Evolutionary conservation across 2,329 filamentous ascomycete genomes (phyloP).

Genomic region (Alternaria brassicae): DNA sequence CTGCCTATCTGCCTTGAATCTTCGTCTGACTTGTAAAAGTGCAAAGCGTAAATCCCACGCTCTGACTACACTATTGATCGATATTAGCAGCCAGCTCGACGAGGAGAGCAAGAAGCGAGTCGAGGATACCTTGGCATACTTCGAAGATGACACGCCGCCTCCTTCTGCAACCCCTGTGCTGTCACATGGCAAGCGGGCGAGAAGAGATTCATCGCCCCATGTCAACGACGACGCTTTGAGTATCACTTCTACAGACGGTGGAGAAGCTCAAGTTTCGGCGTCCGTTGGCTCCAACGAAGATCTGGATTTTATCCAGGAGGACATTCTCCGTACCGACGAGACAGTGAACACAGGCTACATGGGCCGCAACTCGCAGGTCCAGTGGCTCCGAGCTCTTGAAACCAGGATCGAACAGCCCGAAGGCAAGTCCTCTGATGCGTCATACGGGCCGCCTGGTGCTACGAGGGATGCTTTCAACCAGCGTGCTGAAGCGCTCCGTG

Average conservation of each 20-base stretch:
- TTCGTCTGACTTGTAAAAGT: constrained; percentile 10
- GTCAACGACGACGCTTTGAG: constrained; percentile 6
- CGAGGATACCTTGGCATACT: constrained; percentile 16
- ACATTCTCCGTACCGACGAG: constrained; percentile 23
- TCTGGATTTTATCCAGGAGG: constrained; percentile 25
- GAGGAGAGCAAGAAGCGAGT: constrained; percentile 17
- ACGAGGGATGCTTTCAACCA: constrained; percentile 12
- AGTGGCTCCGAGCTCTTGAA: constrained; percentile 33
- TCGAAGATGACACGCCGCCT: constrained; percentile 16
- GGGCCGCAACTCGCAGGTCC: constrained; percentile 34
- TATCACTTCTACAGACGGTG: constrained; percentile 3
- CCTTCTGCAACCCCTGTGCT: background rate
- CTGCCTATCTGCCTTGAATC: background rate
- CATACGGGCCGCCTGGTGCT: constrained; percentile 30
- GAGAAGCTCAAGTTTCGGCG: constrained; percentile 10
- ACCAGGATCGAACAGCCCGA: constrained; percentile 13
- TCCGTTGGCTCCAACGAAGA: constrained; percentile 23
- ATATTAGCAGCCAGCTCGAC: constrained; percentile 22
- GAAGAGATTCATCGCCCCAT: constrained; percentile 1
- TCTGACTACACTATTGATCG: constrained; percentile 25
- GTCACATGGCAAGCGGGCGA: constrained; percentile 10
- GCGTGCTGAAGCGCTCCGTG: constrained; percentile 8
- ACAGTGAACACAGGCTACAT: constrained; percentile 33
- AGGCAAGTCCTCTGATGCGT: constrained; percentile 14
- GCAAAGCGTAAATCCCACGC: constrained; percentile 20